Conservation (phyloP, 495 filamentous ascomycete species). For the Xylaria grammica region DNA sequence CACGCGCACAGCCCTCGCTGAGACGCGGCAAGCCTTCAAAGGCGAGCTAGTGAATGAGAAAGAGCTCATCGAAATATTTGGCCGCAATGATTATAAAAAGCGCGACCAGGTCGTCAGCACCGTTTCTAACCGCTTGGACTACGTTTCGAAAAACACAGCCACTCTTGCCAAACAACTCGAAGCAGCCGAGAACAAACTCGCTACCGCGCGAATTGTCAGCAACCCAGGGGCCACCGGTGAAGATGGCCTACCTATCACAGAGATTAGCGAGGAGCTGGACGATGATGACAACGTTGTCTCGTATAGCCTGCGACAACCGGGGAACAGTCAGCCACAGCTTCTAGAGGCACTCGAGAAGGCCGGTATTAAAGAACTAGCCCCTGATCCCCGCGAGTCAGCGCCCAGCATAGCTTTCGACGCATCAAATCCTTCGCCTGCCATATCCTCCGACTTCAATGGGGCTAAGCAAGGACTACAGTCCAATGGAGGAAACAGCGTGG, state of each 20-base stretch:
- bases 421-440: background rate
- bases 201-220: constrained; percentile 51
- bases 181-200: constrained; percentile 69
- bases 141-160: constrained; percentile 79
- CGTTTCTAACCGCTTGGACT: constrained; percentile 80
- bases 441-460: constrained; percentile 2
- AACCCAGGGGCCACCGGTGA: constrained; percentile 59
- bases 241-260: constrained; percentile 74
- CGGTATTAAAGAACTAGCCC: constrained; percentile 62
- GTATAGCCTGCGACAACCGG: constrained; percentile 63
- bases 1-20: constrained; percentile 56
- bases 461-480: constrained; percentile 2
- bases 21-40: constrained; percentile 47
- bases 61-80: constrained; percentile 69
- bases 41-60: constrained; percentile 52
- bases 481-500: constrained; percentile 6
- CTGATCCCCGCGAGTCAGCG: constrained; percentile 27
- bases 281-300: constrained; percentile 86
- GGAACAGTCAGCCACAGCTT: constrained; percentile 64
- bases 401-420: constrained; percentile 8
- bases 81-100: constrained; percentile 54
- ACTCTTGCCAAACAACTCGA: constrained; percentile 72
- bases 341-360: constrained; percentile 72
- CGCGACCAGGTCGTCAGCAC: constrained; percentile 68
- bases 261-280: constrained; percentile 91